Percentiles rank a stretch among this genome's conserved stretches.
Evolutionary conservation across 2,329 filamentous ascomycete genomes (phyloP).

Genomic region (Endothia cerciana): DNA sequence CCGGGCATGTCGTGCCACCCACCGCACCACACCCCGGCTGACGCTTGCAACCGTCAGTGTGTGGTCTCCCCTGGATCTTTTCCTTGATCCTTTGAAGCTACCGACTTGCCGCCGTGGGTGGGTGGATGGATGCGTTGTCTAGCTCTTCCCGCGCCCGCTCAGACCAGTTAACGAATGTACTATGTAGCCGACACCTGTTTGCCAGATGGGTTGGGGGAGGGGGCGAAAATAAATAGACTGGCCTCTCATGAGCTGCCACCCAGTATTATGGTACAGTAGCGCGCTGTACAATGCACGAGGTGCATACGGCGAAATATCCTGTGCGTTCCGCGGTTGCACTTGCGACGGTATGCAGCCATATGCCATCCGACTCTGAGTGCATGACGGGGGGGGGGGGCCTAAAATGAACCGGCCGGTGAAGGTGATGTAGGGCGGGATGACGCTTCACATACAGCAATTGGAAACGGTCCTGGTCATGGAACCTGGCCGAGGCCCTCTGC

Average conservation of each 20-base stretch:
- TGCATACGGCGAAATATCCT: constrained; percentile 30
- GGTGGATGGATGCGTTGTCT: constrained; percentile 26
- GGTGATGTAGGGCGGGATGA: neutral
- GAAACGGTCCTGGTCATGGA: neutral
- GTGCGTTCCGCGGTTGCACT: constrained; percentile 29
- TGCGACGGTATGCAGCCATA: constrained; percentile 23
- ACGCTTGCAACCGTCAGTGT: constrained; percentile 12
- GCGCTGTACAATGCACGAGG: constrained; percentile 27
- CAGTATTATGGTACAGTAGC: constrained; percentile 23
- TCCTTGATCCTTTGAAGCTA: neutral
- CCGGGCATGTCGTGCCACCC: constrained; percentile 15
- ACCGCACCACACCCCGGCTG: constrained; percentile 6
- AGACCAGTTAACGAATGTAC: neutral
- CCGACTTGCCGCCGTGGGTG: neutral
- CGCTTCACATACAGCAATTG: neutral
- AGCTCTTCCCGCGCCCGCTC: constrained; percentile 13
- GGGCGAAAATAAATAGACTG: constrained; percentile 22
- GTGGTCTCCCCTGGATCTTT: neutral
- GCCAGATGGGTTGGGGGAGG: constrained; percentile 27
- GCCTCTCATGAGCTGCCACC: constrained; percentile 23
- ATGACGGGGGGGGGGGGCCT: constrained; percentile 12
- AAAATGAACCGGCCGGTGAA: constrained; percentile 15
- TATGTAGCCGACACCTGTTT: neutral
- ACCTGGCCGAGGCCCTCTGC: constrained; percentile 7
- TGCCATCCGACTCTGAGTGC: constrained; percentile 16